Evolutionary conservation across 441 rosid genomes (phyloP).

Genomic region (Metrosideros polymorpha): DNA sequence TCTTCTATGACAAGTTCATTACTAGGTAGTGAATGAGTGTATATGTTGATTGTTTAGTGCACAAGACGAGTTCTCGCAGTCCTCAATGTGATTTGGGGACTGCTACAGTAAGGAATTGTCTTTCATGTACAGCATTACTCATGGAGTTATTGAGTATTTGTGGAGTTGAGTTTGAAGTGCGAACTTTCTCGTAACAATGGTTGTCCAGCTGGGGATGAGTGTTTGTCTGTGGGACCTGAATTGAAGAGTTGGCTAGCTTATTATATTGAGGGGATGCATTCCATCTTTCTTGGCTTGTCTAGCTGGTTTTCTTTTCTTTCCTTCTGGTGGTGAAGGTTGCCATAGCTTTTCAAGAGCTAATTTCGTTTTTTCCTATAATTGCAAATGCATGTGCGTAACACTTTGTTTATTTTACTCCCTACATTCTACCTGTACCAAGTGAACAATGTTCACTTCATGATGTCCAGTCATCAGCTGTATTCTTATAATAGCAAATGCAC

Average conservation of each 20-base stretch:
- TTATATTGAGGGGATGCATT: not conserved
- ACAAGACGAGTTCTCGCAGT: not conserved
- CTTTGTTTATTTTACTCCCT: not conserved
- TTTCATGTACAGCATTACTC: not conserved
- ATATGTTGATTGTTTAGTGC: not conserved
- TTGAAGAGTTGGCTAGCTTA: not conserved
- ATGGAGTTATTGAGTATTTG: not conserved
- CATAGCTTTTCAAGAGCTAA: not conserved
- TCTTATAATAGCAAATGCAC: not conserved
- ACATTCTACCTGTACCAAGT: not conserved
- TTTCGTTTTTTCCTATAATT: not conserved
- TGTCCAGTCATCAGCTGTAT: not conserved
- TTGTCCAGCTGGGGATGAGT: not conserved
- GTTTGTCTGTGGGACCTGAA: not conserved
- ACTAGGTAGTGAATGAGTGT: not conserved
- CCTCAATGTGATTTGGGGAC: not conserved
- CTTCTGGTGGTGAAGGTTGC: not conserved
- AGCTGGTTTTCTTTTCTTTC: not conserved
- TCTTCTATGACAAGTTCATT: not conserved
- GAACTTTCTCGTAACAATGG: not conserved
- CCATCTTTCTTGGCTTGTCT: not conserved
- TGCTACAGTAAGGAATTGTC: not conserved
- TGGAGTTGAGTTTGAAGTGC: not conserved
- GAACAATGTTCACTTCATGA: not conserved
- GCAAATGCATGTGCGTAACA: not conserved